phyloP scores from a whole-genome alignment of 192 early-diverging fungal species.

The Podila minutissima region DNA sequence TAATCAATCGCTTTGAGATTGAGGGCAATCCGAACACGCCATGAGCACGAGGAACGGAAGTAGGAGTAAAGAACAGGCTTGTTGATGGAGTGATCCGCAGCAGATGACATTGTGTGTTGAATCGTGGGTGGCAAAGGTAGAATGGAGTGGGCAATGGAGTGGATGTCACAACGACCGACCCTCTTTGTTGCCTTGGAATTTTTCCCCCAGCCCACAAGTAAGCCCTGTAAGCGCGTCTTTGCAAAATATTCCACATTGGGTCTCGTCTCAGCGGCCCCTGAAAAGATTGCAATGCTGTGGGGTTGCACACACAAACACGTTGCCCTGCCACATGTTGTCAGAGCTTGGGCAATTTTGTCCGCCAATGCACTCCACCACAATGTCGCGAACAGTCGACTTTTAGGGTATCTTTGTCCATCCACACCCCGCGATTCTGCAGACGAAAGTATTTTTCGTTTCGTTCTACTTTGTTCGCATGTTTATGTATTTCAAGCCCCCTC shows the following conservation, averaged over 20 bases:
- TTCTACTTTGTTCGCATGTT: neutral
- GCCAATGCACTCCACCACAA: too few relatives aligned
- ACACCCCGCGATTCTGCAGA: too few relatives aligned
- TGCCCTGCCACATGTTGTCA: too few relatives aligned
- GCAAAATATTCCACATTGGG: too few relatives aligned
- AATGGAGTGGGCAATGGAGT: constrained; percentile 4
- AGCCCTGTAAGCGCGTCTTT: too few relatives aligned
- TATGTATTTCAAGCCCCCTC: too few relatives aligned
- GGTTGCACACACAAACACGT: too few relatives aligned
- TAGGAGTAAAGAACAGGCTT: constrained; percentile 76
- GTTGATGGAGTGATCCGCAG: constrained; percentile 8
- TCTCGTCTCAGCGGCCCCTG: too few relatives aligned
- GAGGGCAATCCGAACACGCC: constrained; percentile 81
- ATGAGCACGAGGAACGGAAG: constrained; percentile 80
- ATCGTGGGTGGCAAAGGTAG: neutral
- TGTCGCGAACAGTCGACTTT: neutral
- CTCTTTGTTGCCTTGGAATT: neutral
- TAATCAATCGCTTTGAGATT: constrained; percentile 80
- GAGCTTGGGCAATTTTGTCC: too few relatives aligned
- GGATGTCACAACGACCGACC: neutral
- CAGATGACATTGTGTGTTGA: constrained; percentile 8
- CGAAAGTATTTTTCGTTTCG: neutral
- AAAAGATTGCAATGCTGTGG: too few relatives aligned
- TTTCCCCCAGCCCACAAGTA: neutral
- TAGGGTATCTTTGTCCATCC: neutral